Percentiles rank a stretch among this genome's conserved stretches.
phyloP scores from a whole-genome alignment of 2,329 filamentous ascomycete genomes.

The Aureobasidium sp. region DNA sequence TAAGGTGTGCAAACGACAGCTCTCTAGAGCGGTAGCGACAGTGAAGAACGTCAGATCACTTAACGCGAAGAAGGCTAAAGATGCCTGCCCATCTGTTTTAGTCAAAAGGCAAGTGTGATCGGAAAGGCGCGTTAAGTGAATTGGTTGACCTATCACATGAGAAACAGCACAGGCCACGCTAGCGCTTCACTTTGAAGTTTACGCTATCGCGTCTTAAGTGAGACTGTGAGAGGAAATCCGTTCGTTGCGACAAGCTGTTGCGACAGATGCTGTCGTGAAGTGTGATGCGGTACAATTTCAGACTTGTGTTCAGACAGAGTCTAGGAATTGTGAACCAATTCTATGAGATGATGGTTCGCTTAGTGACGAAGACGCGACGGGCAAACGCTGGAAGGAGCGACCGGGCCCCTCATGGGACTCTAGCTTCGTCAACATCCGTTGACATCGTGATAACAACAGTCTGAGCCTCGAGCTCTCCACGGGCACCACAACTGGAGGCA shows the following conservation, averaged over 20 bases:
- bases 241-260: background rate
- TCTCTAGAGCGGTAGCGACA: background rate
- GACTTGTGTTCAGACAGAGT: background rate
- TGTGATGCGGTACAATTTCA: background rate
- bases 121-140: background rate
- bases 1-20: background rate
- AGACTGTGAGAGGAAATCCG: background rate
- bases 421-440: too few species aligned
- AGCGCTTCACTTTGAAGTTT: conserved; percentile 3
- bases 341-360: background rate
- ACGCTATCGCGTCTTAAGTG: background rate
- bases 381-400: too few species aligned
- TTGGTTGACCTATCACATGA: background rate
- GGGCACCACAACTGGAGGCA: too few species aligned
- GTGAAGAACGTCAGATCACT: background rate
- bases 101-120: background rate
- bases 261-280: background rate
- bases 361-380: background rate
- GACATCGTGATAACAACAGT: too few species aligned
- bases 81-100: background rate
- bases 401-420: too few species aligned
- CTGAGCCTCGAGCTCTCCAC: too few species aligned
- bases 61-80: background rate
- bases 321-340: background rate
- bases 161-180: background rate